Evolutionary conservation across 2,329 filamentous ascomycete genomes (phyloP), one percentile per base, ranked within the genome.

Genomic region (Xylaria sp.): DNA sequence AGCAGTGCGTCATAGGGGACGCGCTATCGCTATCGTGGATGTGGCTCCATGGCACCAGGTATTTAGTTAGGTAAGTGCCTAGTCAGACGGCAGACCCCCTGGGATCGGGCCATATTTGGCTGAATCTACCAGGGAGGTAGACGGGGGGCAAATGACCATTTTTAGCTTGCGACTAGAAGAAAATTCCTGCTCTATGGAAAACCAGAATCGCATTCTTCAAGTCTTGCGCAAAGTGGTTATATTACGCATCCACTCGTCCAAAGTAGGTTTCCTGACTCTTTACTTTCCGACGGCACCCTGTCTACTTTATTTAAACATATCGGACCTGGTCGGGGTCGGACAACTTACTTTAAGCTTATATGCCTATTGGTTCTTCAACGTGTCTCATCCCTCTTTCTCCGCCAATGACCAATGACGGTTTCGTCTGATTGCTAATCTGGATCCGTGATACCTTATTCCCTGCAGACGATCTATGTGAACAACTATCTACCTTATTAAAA

Each of bases 1-100:
- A 36, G 34, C 34, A 36, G 34, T 67, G 66, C 72, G 73, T 74
- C 73, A 74, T 73, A 65, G 48, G 54, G 60, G 54, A 58, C 34
- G 14, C 36, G 21, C 47, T 50, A 50, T 50, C n/a, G 14, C 21
- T 36, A 24, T 59, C 45, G 63, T 48, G 62, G 58, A 39, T 54
- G 50, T 61, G 63, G 59, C 54, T 30, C 58, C 53, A 17, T 61
- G 32, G 53, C 32, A 64, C 36, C 58, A 48, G 48, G 54, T 30
- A 67, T 27, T 7, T n/a, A n/a, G 12, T 17, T 9, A 50, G 19
- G 19, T 12, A 36, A 27, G 7, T 36, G 34, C 34, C 34, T 11
- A 36, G 34, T 8, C 34, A 36, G 34, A 11, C 11, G 11, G 19
- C 3, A 11, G 2, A 24, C 7, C 65, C 68, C 61, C 36, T 60